These are phyloP conservation scores for Plantago major DNA, from an alignment of 257 asterid genomes.

Conservation along the genomic window DNA sequence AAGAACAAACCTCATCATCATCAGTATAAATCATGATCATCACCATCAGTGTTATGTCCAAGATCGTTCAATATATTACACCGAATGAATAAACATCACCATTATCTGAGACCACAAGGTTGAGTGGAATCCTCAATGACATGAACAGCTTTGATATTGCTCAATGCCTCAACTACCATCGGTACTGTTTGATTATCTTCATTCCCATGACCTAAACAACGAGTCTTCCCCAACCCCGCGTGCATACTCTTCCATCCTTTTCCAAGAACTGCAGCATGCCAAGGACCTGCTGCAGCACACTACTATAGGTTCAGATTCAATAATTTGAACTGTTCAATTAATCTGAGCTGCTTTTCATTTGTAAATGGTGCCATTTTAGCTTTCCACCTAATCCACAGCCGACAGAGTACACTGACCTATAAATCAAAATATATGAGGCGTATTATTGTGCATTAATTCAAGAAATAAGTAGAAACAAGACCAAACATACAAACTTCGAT, in stretches of 20 bases:
- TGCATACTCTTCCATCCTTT: constrained; percentile 93
- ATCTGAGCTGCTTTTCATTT: constrained; percentile 81
- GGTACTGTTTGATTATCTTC: constrained; percentile 85
- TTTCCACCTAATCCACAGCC: constrained; percentile 99
- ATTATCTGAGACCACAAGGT: constrained; percentile 78
- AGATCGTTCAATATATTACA: constrained; percentile 88
- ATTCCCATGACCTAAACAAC: constrained; percentile 97
- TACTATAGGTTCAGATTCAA: constrained; percentile 74
- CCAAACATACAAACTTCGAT: background rate
- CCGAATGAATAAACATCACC: constrained; percentile 88
- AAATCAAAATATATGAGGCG: background rate
- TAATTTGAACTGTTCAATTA: constrained; percentile 65
- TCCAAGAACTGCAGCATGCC: constrained; percentile 99
- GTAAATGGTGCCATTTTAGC: constrained; percentile 70
- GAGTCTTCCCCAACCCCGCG: constrained; percentile 98
- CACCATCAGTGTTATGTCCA: constrained; percentile 65
- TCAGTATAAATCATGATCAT: constrained; percentile 28
- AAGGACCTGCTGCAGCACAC: constrained; percentile 96
- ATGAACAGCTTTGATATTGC: constrained; percentile 68
- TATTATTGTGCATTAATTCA: background rate
- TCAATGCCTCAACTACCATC: constrained; percentile 78
- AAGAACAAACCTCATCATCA: constrained; percentile 42
- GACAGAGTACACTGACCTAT: constrained; percentile 98
- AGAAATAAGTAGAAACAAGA: background rate
- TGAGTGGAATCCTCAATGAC: constrained; percentile 87